Base-by-base conservation (phyloP, 108 stramenopile genomes). In the Nitzschia sp. region DNA sequence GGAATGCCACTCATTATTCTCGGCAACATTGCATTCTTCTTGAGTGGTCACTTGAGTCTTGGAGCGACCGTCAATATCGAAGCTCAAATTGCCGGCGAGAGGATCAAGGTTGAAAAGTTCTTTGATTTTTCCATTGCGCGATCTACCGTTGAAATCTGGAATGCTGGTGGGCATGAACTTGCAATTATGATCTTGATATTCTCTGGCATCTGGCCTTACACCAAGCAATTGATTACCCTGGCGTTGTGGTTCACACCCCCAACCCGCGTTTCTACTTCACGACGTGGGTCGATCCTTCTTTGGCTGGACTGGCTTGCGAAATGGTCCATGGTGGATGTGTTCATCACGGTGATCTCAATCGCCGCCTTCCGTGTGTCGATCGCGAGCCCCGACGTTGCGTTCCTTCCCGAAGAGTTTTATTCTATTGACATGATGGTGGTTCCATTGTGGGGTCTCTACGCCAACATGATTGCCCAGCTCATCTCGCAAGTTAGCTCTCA, bases 261-360 rank as follows among this genome's bases (percentile, higher is more conserved):
- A 11, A 62, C 32, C 8, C 45, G 69, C 41, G 53, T 86, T 8
- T 76, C 89, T 9, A 77, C 75, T 0, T 58, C 83, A 13, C 66
- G 74, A 26, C 68, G 88, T 13, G 89, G 87, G 21, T 76, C 80
- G 32, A 72, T 89, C n/a, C 54, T 91, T 1, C 35, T 75, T 30
- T 93, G 92, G 92, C 72, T 93, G 26, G 92, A 93, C 73, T 61
- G 74, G 32, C 64, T 93, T 31, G 92, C 84, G 29, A 93, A 93
- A 63, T 85, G 81, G 84, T 72, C 70, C 19, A 75, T 81, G 72
- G 73, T 89, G 21, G 89, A 93, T 60, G 78, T 93, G 13, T 90
- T 93, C 45, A 86, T 90, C 15, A 30, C 89, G 21, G 55, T 93
- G 0, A 74, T 87, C 62, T 78, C 77, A 2, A 56, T 93, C 22